Conservation (phyloP, 1,139 yeast species). For the Geotrichum siamense region DNA sequence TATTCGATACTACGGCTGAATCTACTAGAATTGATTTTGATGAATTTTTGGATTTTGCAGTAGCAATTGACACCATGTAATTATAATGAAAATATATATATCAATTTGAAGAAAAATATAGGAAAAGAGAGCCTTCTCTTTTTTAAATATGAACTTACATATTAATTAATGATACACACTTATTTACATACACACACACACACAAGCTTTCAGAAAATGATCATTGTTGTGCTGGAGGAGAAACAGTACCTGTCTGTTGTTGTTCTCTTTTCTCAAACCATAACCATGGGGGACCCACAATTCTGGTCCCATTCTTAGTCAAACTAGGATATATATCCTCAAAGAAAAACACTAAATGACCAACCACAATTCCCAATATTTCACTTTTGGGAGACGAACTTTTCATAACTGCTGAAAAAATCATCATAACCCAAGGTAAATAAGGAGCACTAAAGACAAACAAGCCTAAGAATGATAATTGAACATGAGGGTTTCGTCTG, state of each 20-base stretch:
- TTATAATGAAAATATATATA: background rate
- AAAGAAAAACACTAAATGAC: slow-evolving; percentile 40
- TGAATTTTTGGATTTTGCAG: slow-evolving; percentile 5
- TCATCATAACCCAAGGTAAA: slow-evolving; percentile 38
- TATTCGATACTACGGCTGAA: background rate
- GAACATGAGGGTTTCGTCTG: slow-evolving; percentile 39
- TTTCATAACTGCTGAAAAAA: slow-evolving; percentile 26
- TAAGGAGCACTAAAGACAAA: slow-evolving; percentile 39
- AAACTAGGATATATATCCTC: slow-evolving; percentile 34
- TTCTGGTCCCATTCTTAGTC: slow-evolving; percentile 28
- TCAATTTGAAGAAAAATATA: background rate
- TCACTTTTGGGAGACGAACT: slow-evolving; percentile 28
- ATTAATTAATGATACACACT: no score
- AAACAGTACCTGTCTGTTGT: no score
- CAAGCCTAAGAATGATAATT: slow-evolving; percentile 37
- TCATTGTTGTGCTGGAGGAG: no score
- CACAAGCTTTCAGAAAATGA: no score
- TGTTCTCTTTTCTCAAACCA: slow-evolving; percentile 25
- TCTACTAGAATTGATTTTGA: slow-evolving; percentile 2
- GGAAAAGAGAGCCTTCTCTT: background rate
- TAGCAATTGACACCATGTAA: slow-evolving; percentile 1
- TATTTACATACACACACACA: no score
- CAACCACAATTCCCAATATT: slow-evolving; percentile 38
- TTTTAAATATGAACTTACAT: background rate
- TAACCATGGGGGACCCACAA: slow-evolving; percentile 35